These are phyloP conservation scores for Trichosanthes truncata DNA, from an alignment of 306 rosid species.

Conservation along the genomic window DNA sequence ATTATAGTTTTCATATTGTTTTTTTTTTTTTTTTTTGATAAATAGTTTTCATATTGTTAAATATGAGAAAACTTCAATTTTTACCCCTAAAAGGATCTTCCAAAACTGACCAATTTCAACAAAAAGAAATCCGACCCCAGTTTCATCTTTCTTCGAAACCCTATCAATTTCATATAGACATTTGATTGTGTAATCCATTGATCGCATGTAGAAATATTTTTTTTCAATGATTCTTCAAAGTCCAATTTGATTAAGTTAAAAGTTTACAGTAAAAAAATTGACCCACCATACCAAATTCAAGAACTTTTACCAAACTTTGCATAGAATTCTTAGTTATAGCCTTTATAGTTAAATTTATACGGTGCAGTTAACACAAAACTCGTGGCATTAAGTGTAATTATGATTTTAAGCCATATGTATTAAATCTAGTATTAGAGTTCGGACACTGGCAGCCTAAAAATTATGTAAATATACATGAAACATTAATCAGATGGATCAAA, in stretches of 20 bases:
- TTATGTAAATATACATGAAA: neutral
- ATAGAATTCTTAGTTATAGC: neutral
- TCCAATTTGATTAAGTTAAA: neutral
- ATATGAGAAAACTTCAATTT: neutral
- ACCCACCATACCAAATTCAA: neutral
- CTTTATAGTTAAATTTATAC: neutral
- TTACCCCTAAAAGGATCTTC: neutral
- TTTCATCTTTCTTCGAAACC: neutral
- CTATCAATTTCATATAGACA: neutral
- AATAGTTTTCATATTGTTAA: too few species aligned
- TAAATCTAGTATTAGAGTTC: neutral
- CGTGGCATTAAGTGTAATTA: neutral
- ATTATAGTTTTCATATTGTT: neutral
- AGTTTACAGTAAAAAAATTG: neutral
- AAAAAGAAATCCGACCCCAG: neutral
- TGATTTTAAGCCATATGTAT: neutral
- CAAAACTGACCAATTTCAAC: neutral
- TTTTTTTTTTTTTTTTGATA: too few species aligned
- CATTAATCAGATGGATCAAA: neutral
- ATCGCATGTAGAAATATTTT: neutral
- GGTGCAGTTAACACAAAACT: neutral
- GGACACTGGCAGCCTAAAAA: neutral
- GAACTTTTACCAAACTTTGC: neutral
- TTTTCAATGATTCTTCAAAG: neutral
- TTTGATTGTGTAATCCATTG: neutral